Base-by-base conservation (phyloP, 2,329 filamentous ascomycete species). In the Fusarium protoensiforme region DNA sequence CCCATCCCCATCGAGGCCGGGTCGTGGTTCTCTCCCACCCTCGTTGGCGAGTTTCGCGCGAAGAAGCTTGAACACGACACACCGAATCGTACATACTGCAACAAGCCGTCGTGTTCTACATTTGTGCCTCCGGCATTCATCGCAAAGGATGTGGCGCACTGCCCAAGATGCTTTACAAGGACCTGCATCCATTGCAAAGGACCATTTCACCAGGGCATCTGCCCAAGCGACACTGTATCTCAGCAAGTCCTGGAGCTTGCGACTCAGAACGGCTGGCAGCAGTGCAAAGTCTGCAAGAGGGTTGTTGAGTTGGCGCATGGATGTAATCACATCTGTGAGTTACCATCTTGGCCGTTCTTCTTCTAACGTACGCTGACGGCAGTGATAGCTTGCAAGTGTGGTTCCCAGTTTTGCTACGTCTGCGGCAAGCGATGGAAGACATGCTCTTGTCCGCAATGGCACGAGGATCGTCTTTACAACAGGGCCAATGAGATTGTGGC, bases 251-350 rank as follows among this genome's bases (percentile, higher is more conserved):
- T 89, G 0, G 60, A 77, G 0, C 60, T 86, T 1, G 87, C 87
- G 0, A 59, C 61, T 0, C 65, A 81, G 0, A 78, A 87, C 2
- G 82, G 84, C 0, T 91, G 89, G 89, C 84, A 87, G 73, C 80
- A 83, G 2, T 91, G 89, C 62, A 78, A 72, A 4, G 53, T 65
- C 0, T 92, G 89, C 69, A 68, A 68, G 0, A 68, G 79, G 0
- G 22, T 91, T 14, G 83, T 91, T 0, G 88, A 90, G 76, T 78
- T 89, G 0, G 54, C 78, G 0, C 13, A 53, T 1, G 89, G 89
- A 0, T 91, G 89, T 62, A 83, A 87, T 56, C 89, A 91, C 62
- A 90, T 91, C 4, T 88, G 89, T 90, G 70, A 75, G 87, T 84
- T 1, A 7, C n/a, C 51, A 22, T 14, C 14, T 31, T 20, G 1